A percentile compares a stretch with the other conserved stretches of the same genome.
phyloP scores from a whole-genome alignment of 441 rosid genomes.

The Syzygium malaccense region DNA sequence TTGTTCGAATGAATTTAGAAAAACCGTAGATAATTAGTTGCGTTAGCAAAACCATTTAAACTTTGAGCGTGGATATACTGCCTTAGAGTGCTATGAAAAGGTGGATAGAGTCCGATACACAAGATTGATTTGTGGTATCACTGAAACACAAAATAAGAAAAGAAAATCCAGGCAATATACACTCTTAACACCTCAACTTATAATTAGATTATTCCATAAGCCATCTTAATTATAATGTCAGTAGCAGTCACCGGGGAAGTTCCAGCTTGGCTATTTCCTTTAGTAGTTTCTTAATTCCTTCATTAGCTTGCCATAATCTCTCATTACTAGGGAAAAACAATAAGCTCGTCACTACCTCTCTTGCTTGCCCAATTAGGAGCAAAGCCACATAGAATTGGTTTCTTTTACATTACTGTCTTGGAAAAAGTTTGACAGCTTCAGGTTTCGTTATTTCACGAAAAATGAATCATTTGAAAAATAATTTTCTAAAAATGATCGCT shows the following conservation, averaged over 20 bases:
- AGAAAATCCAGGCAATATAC: not conserved
- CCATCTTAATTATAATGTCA: not conserved
- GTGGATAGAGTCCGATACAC: not conserved
- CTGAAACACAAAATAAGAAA: not conserved
- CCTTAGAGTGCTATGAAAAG: not conserved
- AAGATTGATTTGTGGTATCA: not conserved
- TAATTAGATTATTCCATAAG: not conserved
- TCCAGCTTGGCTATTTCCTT: not conserved
- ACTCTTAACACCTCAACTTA: not conserved
- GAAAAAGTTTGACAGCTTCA: not conserved
- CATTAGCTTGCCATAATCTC: not conserved
- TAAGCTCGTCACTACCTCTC: not conserved
- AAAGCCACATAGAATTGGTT: not conserved
- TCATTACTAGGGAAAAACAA: not conserved
- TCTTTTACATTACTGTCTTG: not conserved
- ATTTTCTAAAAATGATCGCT: not conserved
- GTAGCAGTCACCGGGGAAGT: not conserved
- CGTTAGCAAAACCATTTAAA: not conserved
- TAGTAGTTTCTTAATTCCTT: not conserved
- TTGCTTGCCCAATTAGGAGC: not conserved
- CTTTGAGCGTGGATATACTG: not conserved
- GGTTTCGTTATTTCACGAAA: fast-evolving
- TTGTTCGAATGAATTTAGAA: not conserved
- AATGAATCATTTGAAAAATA: not conserved
- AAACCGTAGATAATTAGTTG: not conserved